A percentile compares a stretch with the other conserved stretches of the same genome.
phyloP scores from a whole-genome alignment of 2,329 filamentous ascomycete genomes.

The Paraconiothyrium brasiliense region DNA sequence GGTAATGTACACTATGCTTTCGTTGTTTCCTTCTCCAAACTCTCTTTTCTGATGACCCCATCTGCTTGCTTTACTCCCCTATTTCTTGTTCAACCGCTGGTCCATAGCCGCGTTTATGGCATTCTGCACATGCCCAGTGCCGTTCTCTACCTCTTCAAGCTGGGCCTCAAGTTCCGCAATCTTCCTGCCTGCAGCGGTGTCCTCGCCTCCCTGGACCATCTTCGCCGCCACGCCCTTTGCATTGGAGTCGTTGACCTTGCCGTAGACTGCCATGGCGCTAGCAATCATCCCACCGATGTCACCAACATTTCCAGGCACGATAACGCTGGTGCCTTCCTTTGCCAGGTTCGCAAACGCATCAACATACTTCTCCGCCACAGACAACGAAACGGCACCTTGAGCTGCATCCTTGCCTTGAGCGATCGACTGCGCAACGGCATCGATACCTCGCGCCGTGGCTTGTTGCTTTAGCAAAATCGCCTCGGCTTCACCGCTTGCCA shows the following conservation, averaged over 20 bases:
- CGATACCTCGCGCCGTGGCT: constrained; percentile 88
- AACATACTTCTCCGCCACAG: constrained; percentile 96
- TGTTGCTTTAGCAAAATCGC: constrained; percentile 86
- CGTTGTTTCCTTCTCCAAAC: constrained; percentile 15
- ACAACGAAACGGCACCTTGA: constrained; percentile 84
- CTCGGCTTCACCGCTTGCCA: constrained; percentile 90
- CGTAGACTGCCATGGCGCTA: constrained; percentile 92
- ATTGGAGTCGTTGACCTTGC: constrained; percentile 87
- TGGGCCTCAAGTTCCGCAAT: constrained; percentile 44
- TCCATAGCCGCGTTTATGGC: constrained; percentile 49
- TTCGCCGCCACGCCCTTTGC: constrained; percentile 71
- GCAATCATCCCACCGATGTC: constrained; percentile 98
- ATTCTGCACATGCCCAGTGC: constrained; percentile 35
- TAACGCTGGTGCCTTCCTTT: constrained; percentile 93
- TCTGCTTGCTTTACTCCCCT: constrained; percentile 7
- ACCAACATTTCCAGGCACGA: constrained; percentile 95
- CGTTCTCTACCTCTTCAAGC: constrained; percentile 34
- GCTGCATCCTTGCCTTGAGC: constrained; percentile 76
- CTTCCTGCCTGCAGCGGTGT: constrained; percentile 37
- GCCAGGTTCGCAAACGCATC: constrained; percentile 92
- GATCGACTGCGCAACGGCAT: constrained; percentile 82
- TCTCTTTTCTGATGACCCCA: neutral
- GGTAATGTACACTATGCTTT: constrained; percentile 42
- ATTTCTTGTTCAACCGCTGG: constrained; percentile 43
- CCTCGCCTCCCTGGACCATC: constrained; percentile 30